Evolutionary conservation across 169 alveolate species (phyloP).

Genomic region (Plasmodium sp.): DNA sequence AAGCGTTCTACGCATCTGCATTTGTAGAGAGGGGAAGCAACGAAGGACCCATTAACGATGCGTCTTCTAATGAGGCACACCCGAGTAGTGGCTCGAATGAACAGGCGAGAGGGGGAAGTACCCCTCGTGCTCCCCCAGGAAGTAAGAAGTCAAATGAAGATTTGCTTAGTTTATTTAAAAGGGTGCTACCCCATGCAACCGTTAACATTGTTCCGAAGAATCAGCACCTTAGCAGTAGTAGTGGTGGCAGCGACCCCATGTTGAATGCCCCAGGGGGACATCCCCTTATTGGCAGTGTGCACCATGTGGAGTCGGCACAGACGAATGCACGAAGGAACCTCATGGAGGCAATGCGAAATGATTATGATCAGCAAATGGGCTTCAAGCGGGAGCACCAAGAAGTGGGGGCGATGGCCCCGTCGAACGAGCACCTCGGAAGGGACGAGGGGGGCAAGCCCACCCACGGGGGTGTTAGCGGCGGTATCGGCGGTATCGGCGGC

Average conservation of each 20-base stretch:
- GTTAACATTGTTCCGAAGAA: slow-evolving; percentile 13
- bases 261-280: not conserved
- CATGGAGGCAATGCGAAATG: not conserved
- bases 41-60: not conserved
- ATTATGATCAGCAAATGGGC: not conserved
- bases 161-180: slow-evolving; percentile 16
- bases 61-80: not conserved
- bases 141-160: slow-evolving; percentile 1
- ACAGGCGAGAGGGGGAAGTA: not conserved
- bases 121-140: not conserved
- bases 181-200: slow-evolving; percentile 42
- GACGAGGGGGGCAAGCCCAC: not conserved
- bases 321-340: not conserved
- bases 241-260: not conserved
- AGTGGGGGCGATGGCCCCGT: not conserved
- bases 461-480: not conserved
- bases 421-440: not conserved
- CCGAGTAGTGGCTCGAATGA: not conserved
- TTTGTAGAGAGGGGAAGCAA: not conserved
- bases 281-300: not conserved
- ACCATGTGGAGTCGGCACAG: not conserved
- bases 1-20: not conserved
- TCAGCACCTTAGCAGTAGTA: not conserved
- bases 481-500: not conserved
- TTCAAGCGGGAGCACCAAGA: not conserved